A percentile compares a stretch with the other conserved stretches of the same genome.
phyloP scores from a whole-genome alignment of 208 protist species.

The Strigomonas oncopelti region DNA sequence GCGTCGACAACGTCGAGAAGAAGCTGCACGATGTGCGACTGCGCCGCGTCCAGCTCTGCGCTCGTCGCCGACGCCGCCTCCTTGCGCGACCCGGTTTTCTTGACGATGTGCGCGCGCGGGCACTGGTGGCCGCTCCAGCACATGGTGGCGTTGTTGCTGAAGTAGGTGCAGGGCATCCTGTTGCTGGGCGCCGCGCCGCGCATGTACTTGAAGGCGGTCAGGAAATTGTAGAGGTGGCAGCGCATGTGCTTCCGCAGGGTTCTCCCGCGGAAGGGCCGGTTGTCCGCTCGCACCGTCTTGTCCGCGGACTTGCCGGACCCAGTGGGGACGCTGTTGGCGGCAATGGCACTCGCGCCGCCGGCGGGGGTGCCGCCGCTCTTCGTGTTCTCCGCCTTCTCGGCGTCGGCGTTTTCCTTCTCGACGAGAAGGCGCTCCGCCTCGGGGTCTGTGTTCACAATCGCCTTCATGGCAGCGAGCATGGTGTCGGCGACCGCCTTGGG shows the following conservation, averaged over 20 bases:
- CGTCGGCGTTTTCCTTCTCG: neutral
- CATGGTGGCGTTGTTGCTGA: neutral
- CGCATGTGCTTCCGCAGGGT: neutral
- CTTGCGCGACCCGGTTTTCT: neutral
- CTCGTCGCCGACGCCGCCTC: neutral
- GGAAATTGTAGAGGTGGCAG: slow-evolving; percentile 7
- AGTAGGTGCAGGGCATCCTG: slow-evolving; percentile 1
- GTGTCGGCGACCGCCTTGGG: slow-evolving; percentile 1
- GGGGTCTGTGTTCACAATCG: neutral
- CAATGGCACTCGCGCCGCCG: too few relatives aligned
- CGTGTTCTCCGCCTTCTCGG: neutral
- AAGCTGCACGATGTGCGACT: neutral
- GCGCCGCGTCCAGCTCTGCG: neutral
- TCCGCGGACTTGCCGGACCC: neutral
- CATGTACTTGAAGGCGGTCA: slow-evolving; percentile 3
- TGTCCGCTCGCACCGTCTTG: neutral
- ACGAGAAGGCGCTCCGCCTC: neutral
- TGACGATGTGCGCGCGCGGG: neutral
- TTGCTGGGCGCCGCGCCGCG: neutral
- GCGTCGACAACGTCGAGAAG: neutral
- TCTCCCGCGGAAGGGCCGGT: neutral
- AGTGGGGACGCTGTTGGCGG: neutral
- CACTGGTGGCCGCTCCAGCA: slow-evolving; percentile 21
- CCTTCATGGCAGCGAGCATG: slow-evolving; percentile 1
- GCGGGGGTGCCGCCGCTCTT: neutral